Base-by-base conservation (phyloP, 129 eudicot species). In the Arctium lappa region DNA sequence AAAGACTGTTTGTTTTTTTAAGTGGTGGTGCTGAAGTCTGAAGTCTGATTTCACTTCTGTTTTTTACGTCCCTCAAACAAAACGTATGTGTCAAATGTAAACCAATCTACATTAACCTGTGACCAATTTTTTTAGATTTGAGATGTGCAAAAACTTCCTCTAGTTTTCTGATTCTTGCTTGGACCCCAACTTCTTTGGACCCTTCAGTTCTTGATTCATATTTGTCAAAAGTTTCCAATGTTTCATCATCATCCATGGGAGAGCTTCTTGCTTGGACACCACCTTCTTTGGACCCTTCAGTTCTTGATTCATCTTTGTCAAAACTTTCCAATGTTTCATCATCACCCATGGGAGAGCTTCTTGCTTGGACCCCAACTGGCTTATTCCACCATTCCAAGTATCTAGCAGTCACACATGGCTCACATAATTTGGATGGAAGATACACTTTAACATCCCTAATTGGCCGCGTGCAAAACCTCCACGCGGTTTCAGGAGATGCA, bases 321-420 rank as follows among this genome's bases (percentile, higher is more conserved):
- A 2, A 42, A 1, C 5, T 69, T 79, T 70, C 42, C 22, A 15
- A 27, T 29, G 10, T 70, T 31, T 31, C 83, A 32, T 69, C 2
- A 46, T 44, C 69, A 70, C 36, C 48, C 22, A 40, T 29, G 16
- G 18, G 66, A 69, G 69, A 39, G 68, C 68, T 60, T 60, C 68
- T 16, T 60, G 68, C 29, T 60, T 69, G 10, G 7, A 44, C 9
- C 36, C 71, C 71, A 10, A 65, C 53, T 31, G 77, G 74, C 13
- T 79, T 72, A 11, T 72, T 83, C 91, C 90, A 79, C 96, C 90
- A 89, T 10, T 78, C 38, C 68, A 65, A 75, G 83, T 91, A 91
- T 66, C 80, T 69, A 3, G 69, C 76, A 7, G 93, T 82, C 1
- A 89, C 86, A 66, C 72, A 84, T 1, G 90, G 77, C 68, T 82